These are phyloP conservation scores for Xerophyta viscosa DNA, from an alignment of 106 monocot species.

Conservation along the genomic window DNA sequence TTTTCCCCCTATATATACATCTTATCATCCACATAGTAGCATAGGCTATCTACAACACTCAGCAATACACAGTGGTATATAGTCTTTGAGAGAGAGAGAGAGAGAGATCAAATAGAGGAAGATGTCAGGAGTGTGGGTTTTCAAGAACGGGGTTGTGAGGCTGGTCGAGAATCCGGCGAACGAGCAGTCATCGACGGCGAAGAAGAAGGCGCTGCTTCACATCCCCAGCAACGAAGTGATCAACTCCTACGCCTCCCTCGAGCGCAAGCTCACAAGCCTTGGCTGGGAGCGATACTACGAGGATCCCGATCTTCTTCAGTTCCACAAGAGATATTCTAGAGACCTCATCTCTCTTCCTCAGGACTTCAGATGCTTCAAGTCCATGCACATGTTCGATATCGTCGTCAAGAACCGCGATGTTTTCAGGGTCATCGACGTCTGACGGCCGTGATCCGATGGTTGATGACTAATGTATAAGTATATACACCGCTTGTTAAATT, in stretches of 20 bases:
- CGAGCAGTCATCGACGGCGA: conserved; percentile 26
- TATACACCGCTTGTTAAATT: too few relatives aligned
- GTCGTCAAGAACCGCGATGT: conserved; percentile 62
- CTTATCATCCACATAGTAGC: too few relatives aligned
- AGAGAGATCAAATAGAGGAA: too few relatives aligned
- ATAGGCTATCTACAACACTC: too few relatives aligned
- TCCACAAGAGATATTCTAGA: conserved; percentile 42
- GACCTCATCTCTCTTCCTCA: conserved; percentile 63
- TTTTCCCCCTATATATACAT: too few relatives aligned
- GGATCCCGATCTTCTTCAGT: conserved; percentile 44
- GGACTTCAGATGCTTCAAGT: conserved; percentile 43
- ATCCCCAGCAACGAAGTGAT: conserved; percentile 42
- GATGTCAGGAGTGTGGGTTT: conserved; percentile 75
- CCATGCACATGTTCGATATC: conserved; percentile 68
- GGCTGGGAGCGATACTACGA: conserved; percentile 64
- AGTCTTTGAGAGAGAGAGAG: too few relatives aligned
- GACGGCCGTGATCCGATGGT: too few relatives aligned
- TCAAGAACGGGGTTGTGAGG: conserved; percentile 62
- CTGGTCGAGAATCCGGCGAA: conserved; percentile 49
- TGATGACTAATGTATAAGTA: too few relatives aligned
- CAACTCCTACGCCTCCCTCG: conserved; percentile 33
- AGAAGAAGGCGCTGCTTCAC: conserved; percentile 38
- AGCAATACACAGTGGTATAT: too few relatives aligned
- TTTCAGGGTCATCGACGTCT: conserved; percentile 39
- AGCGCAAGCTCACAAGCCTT: conserved; percentile 26